Evolutionary conservation across 495 filamentous ascomycete genomes (phyloP).

Genomic region (Pseudoneurospora amorphoporcata): DNA sequence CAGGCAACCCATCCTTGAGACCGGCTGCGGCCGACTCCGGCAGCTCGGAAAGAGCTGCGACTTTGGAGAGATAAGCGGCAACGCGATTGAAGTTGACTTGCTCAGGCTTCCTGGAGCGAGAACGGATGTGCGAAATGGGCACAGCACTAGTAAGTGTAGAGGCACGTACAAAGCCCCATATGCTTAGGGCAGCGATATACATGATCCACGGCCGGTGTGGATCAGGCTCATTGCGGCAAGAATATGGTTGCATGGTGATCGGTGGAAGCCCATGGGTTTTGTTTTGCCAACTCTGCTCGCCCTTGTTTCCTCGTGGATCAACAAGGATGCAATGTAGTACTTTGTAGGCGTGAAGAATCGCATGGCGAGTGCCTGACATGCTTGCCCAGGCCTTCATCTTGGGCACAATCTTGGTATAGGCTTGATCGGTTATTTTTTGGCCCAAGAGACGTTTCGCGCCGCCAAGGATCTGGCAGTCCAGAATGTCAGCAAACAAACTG

Average conservation of each 20-base stretch:
- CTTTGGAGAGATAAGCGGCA: conserved; percentile 31
- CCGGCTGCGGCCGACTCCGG: conserved; percentile 20
- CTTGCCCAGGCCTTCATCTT: conserved; percentile 82
- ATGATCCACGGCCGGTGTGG: conserved; percentile 94
- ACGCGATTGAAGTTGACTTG: conserved; percentile 23
- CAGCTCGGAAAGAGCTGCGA: conserved; percentile 29
- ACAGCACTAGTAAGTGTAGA: not conserved
- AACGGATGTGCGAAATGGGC: conserved; percentile 41
- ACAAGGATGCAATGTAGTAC: conserved; percentile 74
- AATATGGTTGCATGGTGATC: conserved; percentile 44
- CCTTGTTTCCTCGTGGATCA: conserved; percentile 29
- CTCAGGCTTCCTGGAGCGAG: conserved; percentile 23
- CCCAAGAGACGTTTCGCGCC: conserved; percentile 76
- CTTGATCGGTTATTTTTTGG: conserved; percentile 68
- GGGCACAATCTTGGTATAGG: conserved; percentile 65
- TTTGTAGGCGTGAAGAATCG: conserved; percentile 81
- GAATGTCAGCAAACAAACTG: conserved; percentile 87
- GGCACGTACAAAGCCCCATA: conserved; percentile 89
- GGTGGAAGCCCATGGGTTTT: conserved; percentile 19
- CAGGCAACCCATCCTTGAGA: conserved; percentile 32
- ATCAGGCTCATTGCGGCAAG: conserved; percentile 74
- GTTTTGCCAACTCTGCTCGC: conserved; percentile 20
- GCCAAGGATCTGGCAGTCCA: conserved; percentile 91
- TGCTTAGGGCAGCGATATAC: conserved; percentile 82
- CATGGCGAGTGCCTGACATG: conserved; percentile 73